These are phyloP conservation scores for Epichloe uncinata DNA, from an alignment of 2,329 filamentous ascomycete species.

Conservation along the genomic window DNA sequence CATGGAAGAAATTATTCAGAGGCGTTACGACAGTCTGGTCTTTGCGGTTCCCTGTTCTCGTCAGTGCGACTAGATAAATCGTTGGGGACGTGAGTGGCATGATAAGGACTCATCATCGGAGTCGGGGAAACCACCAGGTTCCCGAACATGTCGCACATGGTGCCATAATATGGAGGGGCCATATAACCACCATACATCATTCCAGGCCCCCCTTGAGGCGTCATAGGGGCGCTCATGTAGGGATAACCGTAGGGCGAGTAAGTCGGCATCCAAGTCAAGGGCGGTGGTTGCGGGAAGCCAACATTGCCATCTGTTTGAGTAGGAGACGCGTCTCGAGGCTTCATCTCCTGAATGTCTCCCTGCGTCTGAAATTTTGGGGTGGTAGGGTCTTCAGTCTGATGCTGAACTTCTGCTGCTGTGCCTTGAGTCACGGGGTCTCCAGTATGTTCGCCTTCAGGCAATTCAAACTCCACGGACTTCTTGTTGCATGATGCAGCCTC, in stretches of 20 bases:
- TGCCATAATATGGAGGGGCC: conserved; percentile 9
- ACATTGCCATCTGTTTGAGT: neutral
- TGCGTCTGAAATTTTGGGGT: neutral
- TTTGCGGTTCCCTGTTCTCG: neutral
- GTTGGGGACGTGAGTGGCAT: neutral
- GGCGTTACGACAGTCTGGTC: neutral
- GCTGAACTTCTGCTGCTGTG: neutral
- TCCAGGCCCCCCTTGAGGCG: conserved; percentile 9
- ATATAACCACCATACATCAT: conserved; percentile 13
- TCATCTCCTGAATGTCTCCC: neutral
- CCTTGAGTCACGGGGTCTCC: neutral
- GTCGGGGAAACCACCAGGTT: conserved; percentile 10
- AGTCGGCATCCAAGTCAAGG: conserved; percentile 10
- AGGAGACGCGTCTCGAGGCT: neutral
- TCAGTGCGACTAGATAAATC: neutral
- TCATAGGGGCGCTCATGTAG: conserved; percentile 10
- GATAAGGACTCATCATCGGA: conserved; percentile 11
- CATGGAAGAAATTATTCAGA: neutral
- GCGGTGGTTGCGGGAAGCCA: neutral
- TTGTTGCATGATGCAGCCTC: neutral
- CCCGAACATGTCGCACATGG: conserved; percentile 11
- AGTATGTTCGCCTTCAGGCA: neutral
- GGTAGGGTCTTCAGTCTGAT: neutral
- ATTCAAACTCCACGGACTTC: conserved; percentile 7
- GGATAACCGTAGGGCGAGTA: conserved; percentile 8